Base-by-base conservation (phyloP, 305 asterid species). In the Ilex paraguariensis region DNA sequence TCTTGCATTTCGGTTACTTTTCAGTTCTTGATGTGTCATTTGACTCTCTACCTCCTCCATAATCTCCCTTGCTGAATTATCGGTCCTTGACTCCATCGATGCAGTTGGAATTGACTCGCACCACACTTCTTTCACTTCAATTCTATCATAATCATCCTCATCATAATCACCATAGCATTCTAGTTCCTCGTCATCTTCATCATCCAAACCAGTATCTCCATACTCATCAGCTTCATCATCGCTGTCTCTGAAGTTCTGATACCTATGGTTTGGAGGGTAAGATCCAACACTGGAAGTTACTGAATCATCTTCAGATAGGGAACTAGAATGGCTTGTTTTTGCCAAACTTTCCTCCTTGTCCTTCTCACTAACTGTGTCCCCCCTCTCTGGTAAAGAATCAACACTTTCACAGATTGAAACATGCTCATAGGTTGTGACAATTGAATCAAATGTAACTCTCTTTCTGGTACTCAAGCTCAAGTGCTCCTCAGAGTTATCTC, bases 31-130 rank as follows among this genome's bases (percentile, higher is more conserved):
- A 10, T 46, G 52, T 13, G 12, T 59, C 21, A 39, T 7, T 21
- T 45, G 52, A 46, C 1, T 7, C 52, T 46, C n/a, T 46, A 46
- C 52, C 15, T 46, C 15, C 52, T 13, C 52, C 52, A 46, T 10
- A 10, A 46, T 10, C 13, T 0, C 13, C 42, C 76, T 84, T 13
- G 40, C 61, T 13, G 60, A 59, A n/a, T 42, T 70, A 57, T 74
- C 79, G 65, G 58, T 81, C 59, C 81, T 77, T 0, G 91, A 82
- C 60, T 81, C 95, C 62, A 87, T 76, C 30, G 91, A 82, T 62
- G 81, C 58, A 0, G 95, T 80, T 67, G 84, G 84, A 32, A 87
- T 68, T 14, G 95, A 84, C 21, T 83, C 88, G 3, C 77, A 80
- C 31, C 79, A 77, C 31, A 82, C 86, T 60, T 76, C 77, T 62